Base-by-base conservation (phyloP, 1,284 basidiomycete species). In the Ceratobasidium sp. region DNA sequence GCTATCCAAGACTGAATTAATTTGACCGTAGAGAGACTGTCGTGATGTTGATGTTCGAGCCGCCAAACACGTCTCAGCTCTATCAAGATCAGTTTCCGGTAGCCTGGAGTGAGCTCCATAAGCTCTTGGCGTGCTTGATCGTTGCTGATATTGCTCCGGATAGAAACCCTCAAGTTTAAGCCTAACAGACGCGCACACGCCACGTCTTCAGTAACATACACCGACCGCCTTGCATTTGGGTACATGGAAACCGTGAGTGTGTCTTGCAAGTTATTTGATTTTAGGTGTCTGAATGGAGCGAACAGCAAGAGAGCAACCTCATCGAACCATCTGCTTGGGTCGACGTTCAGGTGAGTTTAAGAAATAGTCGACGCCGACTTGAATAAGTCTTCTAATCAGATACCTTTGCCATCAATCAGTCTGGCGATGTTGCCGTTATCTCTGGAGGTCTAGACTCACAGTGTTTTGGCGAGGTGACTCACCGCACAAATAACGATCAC, bases 31-130 rank as follows among this genome's bases (percentile, higher is more conserved):
- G 69, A 18, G 69, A 71, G 51, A 71, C 69, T 10, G n/a, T 33
- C 20, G 20, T 71, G 33, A 71, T 71, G 69, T 40, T 71, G 26
- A 71, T 71, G 69, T 71, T 71, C 40, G 69, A 71, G 53, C 69
- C 69, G 23, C 69, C 69, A 13, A 56, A 53, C 12, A 56, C 46
- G 20, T 42, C 46, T n/a, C 53, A 58, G 26, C 39, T 71, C 13
- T 71, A 56, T 23, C 51, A n/a, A 6, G 69, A 71, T 46, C 69
- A 71, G 39, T 71, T 71, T 26, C 69, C 69, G 39, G 69, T 71
- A n/a, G 69, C 58, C 15, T 71, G 69, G 69, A 71, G 69, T 71
- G n/a, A 71, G 69, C 13, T 9, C 18, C 9, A 23, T n/a, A 42
- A 5, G 15, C 7, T 40, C n/a, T 12, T 23, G 33, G 2, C 7